These are phyloP conservation scores for Choiromyces venosus DNA, from an alignment of 495 filamentous ascomycete genomes.

Conservation along the genomic window DNA sequence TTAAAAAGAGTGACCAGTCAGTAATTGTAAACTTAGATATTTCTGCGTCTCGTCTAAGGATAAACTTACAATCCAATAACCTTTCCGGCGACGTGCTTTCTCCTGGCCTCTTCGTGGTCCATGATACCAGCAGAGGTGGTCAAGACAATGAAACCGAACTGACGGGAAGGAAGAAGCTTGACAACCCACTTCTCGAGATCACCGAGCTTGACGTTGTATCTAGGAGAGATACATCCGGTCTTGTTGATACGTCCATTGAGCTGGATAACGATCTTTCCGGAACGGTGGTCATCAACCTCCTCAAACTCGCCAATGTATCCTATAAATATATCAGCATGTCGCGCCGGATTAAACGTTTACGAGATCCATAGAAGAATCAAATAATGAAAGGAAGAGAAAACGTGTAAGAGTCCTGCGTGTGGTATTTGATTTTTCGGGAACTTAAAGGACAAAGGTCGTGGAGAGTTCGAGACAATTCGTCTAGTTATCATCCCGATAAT, in stretches of 20 bases:
- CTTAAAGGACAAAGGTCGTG: conserved; percentile 98
- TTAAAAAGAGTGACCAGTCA: conserved; percentile 11
- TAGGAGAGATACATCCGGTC: conserved; percentile 95
- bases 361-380: conserved; percentile 22
- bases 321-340: conserved; percentile 66
- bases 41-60: background rate
- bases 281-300: conserved; percentile 98
- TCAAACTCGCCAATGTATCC: conserved; percentile 99
- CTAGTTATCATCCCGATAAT: conserved; percentile 98
- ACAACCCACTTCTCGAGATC: conserved; percentile 99
- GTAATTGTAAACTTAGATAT: background rate
- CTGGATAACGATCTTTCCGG: conserved; percentile 96
- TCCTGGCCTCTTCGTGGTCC: conserved; percentile 98
- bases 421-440: conserved; percentile 77
- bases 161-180: conserved; percentile 96
- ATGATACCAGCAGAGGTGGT: conserved; percentile 98
- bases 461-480: conserved; percentile 69
- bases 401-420: conserved; percentile 87
- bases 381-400: conserved; percentile 68
- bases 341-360: conserved; percentile 85
- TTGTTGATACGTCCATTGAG: conserved; percentile 95
- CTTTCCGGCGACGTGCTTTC: conserved; percentile 65
- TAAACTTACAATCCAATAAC: conserved; percentile 42
- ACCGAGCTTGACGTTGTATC: conserved; percentile 95
- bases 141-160: conserved; percentile 98